These are phyloP conservation scores for Alternaria solani DNA, from an alignment of 2,329 filamentous ascomycete genomes.

Conservation along the genomic window DNA sequence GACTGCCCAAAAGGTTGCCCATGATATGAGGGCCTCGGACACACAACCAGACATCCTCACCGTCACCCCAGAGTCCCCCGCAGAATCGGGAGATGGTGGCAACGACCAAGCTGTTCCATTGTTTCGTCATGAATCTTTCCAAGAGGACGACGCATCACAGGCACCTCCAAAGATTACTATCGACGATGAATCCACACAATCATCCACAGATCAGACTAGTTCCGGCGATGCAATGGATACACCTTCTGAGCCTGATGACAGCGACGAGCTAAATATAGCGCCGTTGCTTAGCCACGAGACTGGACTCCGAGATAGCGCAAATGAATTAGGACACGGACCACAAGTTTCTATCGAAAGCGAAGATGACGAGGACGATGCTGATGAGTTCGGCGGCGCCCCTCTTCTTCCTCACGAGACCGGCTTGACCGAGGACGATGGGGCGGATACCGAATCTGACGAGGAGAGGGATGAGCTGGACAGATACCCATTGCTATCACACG, in stretches of 20 bases:
- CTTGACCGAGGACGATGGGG: slow-evolving; percentile 11
- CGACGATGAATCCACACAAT: slow-evolving; percentile 28
- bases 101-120: slow-evolving; percentile 40
- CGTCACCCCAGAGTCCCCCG: slow-evolving; percentile 29
- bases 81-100: slow-evolving; percentile 12
- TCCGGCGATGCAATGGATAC: slow-evolving; percentile 28
- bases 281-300: slow-evolving; percentile 28
- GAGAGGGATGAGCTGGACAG: slow-evolving; percentile 35
- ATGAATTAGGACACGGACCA: slow-evolving; percentile 20
- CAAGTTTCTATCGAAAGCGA: slow-evolving; percentile 24
- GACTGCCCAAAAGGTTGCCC: slow-evolving; percentile 44
- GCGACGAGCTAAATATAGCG: slow-evolving; percentile 19
- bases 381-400: slow-evolving; percentile 19
- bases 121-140: slow-evolving; percentile 44
- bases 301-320: neutral
- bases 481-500: slow-evolving; percentile 50
- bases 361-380: slow-evolving; percentile 1
- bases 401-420: slow-evolving; percentile 35
- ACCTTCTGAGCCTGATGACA: slow-evolving; percentile 27
- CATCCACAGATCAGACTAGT: slow-evolving; percentile 32
- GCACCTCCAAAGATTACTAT: slow-evolving; percentile 22
- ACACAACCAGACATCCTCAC: slow-evolving; percentile 46
- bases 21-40: slow-evolving; percentile 43
- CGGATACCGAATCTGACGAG: slow-evolving; percentile 20
- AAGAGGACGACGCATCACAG: slow-evolving; percentile 12